Conservation (phyloP, 257 asterid species). For the Solanum boliviense region DNA sequence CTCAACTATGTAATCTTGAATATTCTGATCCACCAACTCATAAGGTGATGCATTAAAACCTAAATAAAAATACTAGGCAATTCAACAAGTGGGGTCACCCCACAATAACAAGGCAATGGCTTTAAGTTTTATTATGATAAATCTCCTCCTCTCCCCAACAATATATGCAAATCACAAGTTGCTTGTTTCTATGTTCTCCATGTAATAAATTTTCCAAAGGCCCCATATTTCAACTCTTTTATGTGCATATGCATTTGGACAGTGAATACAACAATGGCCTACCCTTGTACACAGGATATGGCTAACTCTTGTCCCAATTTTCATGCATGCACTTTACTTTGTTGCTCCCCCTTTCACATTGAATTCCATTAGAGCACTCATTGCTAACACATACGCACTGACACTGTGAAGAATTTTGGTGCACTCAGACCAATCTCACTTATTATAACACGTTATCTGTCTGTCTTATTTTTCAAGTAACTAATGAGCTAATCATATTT, state of each 20-base stretch:
- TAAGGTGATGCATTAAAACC: background rate
- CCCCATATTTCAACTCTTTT: background rate
- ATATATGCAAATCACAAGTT: slow-evolving; percentile 1
- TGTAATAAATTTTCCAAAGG: background rate
- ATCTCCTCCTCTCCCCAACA: background rate
- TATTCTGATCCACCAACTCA: slow-evolving; percentile 3
- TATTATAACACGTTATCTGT: background rate
- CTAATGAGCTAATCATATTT: too few relatives aligned
- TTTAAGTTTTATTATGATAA: background rate
- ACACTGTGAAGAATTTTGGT: background rate
- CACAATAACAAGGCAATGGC: slow-evolving; percentile 3
- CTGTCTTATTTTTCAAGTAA: background rate
- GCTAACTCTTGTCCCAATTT: slow-evolving; percentile 1
- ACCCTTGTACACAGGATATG: background rate
- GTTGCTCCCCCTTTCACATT: background rate
- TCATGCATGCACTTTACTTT: background rate
- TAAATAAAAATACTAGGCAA: background rate
- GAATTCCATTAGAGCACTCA: background rate
- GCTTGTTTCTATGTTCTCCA: background rate
- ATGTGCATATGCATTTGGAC: slow-evolving; percentile 4
- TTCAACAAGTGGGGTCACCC: slow-evolving; percentile 4
- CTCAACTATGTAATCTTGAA: background rate
- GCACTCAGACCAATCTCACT: background rate
- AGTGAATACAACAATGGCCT: slow-evolving; percentile 3
- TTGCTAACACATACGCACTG: background rate